These are phyloP conservation scores for Plectosphaerella sp. DNA, from an alignment of 2,329 filamentous ascomycete species.

Conservation along the genomic window DNA sequence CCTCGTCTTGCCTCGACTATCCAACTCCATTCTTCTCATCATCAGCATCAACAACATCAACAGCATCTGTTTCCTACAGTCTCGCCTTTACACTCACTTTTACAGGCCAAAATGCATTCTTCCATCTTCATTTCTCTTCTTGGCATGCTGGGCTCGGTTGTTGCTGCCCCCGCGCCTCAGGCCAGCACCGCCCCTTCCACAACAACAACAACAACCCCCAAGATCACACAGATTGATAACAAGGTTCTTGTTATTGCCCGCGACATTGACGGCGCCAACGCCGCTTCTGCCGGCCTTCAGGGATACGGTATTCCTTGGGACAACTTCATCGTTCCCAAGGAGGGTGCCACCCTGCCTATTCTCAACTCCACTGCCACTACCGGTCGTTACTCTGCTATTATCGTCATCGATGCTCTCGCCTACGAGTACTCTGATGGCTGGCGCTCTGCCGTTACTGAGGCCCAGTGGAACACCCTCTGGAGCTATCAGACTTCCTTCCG, in stretches of 20 bases:
- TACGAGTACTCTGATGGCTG: constrained; percentile 47
- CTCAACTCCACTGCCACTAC: constrained; percentile 42
- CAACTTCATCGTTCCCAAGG: constrained; percentile 47
- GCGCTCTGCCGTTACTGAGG: constrained; percentile 47
- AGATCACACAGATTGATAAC: background rate
- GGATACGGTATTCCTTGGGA: constrained; percentile 59
- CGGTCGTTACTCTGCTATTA: constrained; percentile 57
- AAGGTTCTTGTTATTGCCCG: constrained; percentile 49
- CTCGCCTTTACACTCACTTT: too few species aligned
- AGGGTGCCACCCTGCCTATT: constrained; percentile 43
- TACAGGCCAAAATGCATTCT: too few species aligned
- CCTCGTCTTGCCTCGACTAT: too few species aligned
- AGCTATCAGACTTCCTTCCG: constrained; percentile 54
- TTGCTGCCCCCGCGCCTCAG: background rate
- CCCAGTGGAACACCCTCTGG: constrained; percentile 52
- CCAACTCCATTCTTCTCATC: too few species aligned
- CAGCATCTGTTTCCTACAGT: too few species aligned
- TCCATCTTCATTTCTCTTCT: background rate
- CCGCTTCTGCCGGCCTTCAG: constrained; percentile 49
- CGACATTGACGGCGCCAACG: constrained; percentile 41
- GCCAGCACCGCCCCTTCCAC: too few species aligned
- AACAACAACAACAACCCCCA: too few species aligned
- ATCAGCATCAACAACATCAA: too few species aligned
- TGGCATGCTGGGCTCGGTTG: background rate
- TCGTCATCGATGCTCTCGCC: constrained; percentile 47